phyloP scores from a whole-genome alignment of 2,329 filamentous ascomycete species.

The Neoascochyta sp. region DNA sequence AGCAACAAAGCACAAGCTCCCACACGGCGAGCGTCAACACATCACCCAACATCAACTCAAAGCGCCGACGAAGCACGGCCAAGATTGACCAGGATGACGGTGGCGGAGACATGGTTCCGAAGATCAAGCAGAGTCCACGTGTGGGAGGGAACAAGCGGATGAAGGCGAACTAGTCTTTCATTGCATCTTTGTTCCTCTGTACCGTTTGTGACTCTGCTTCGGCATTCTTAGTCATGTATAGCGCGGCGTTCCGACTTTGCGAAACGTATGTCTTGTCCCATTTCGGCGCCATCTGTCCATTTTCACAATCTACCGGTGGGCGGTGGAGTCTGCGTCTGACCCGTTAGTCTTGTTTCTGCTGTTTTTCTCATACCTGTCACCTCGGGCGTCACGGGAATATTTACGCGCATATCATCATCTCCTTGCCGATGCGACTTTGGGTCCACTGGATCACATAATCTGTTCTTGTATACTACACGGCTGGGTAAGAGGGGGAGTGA shows the following conservation, averaged over 20 bases:
- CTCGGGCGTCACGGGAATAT: conserved; percentile 8
- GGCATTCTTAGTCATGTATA: conserved; percentile 6
- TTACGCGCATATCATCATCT: conserved; percentile 6
- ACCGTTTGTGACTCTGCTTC: neutral
- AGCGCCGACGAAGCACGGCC: conserved; percentile 58
- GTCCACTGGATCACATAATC: too few relatives aligned
- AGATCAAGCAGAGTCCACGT: conserved; percentile 47
- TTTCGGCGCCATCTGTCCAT: conserved; percentile 3
- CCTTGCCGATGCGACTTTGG: conserved; percentile 3
- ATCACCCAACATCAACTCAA: conserved; percentile 59
- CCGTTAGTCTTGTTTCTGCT: conserved; percentile 1
- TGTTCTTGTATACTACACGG: conserved; percentile 11
- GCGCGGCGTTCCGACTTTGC: conserved; percentile 8
- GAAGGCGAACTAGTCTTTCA: conserved; percentile 21
- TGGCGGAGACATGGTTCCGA: conserved; percentile 37
- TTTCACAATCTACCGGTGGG: conserved; percentile 1
- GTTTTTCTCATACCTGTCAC: neutral
- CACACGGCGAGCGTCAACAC: conserved; percentile 57
- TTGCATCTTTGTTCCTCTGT: neutral
- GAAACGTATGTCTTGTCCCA: conserved; percentile 2
- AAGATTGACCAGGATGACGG: conserved; percentile 57
- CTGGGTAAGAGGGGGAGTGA: conserved; percentile 1
- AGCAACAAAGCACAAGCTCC: conserved; percentile 55
- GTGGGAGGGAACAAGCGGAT: conserved; percentile 40
- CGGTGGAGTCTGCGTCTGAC: too few relatives aligned